Evolutionary conservation across 805 yeast genomes (phyloP).

Genomic region (Starmerella vitae): DNA sequence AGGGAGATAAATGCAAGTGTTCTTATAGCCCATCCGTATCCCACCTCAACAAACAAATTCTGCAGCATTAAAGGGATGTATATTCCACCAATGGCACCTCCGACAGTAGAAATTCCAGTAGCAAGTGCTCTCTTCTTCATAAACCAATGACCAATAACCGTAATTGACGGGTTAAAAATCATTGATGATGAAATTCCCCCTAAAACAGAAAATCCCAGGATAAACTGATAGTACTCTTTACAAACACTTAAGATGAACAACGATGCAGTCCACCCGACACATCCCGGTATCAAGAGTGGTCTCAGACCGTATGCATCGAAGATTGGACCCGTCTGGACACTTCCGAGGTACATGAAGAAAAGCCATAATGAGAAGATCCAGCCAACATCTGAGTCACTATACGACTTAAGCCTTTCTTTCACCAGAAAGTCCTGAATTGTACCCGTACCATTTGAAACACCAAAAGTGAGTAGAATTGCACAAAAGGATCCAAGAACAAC

Average conservation of each 20-base stretch:
- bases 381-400: slow-evolving; percentile 40
- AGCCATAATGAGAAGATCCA: slow-evolving; percentile 49
- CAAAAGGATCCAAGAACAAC: slow-evolving; percentile 44
- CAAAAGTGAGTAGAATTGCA: slow-evolving; percentile 46
- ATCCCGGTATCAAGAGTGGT: slow-evolving; percentile 35
- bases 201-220: slow-evolving; percentile 40
- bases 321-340: slow-evolving; percentile 38
- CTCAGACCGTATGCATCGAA: slow-evolving; percentile 48
- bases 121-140: slow-evolving; percentile 42
- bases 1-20: slow-evolving; percentile 31
- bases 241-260: slow-evolving; percentile 41
- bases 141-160: slow-evolving; percentile 54
- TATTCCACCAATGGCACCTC: slow-evolving; percentile 57
- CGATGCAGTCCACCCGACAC: slow-evolving; percentile 35
- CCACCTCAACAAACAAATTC: slow-evolving; percentile 34
- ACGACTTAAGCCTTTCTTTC: slow-evolving; percentile 36
- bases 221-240: slow-evolving; percentile 42
- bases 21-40: slow-evolving; percentile 50
- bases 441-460: slow-evolving; percentile 54
- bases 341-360: slow-evolving; percentile 32
- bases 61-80: slow-evolving; percentile 44
- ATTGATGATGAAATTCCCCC: slow-evolving; percentile 36
- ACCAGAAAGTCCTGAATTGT: slow-evolving; percentile 53
- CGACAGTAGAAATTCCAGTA: slow-evolving; percentile 47
- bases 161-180: slow-evolving; percentile 41